Percentiles rank a stretch among this genome's conserved stretches.
Conservation (phyloP, 2,329 filamentous ascomycete genomes). For the Pseudomassariella vexata region DNA sequence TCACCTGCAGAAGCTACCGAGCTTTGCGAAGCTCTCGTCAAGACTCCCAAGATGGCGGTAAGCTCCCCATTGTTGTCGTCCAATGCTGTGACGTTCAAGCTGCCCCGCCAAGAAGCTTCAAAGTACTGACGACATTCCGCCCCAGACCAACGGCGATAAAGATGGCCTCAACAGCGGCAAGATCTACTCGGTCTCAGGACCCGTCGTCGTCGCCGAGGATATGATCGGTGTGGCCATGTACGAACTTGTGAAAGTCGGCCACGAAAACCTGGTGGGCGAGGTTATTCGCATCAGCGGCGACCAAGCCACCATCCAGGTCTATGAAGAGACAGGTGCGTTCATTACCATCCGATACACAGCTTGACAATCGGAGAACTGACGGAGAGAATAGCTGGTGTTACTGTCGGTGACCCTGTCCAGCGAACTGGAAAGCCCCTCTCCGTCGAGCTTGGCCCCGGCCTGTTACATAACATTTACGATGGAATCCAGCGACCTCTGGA, state of each 20-base stretch:
- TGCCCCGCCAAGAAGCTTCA: no score
- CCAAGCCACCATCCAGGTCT: conserved; percentile 96
- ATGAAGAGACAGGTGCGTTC: conserved; percentile 87
- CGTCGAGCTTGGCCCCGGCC: conserved; percentile 91
- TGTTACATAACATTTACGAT: conserved; percentile 99
- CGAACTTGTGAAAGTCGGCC: conserved; percentile 93
- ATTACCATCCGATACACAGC: no score
- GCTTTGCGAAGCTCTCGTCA: conserved; percentile 15
- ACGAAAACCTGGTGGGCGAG: conserved; percentile 89
- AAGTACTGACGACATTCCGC: conserved; percentile 1
- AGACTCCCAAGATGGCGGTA: conserved; percentile 49
- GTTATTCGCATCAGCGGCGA: conserved; percentile 97
- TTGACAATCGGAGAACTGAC: no score
- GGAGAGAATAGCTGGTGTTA: conserved; percentile 69
- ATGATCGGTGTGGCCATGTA: conserved; percentile 99
- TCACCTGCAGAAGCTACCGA: conserved; percentile 17
- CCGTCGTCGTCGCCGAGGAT: conserved; percentile 94
- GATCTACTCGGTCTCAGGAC: conserved; percentile 62
- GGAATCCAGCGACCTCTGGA: conserved; percentile 94
- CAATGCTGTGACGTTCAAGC: neutral
- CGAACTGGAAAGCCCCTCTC: conserved; percentile 94
- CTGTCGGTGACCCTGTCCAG: conserved; percentile 85
- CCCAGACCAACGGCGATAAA: conserved; percentile 22
- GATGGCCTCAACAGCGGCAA: conserved; percentile 40
- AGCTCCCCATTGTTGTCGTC: conserved; percentile 25